Conservation (phyloP, 1,284 basidiomycete genomes). For the Puccinia novopanici region DNA sequence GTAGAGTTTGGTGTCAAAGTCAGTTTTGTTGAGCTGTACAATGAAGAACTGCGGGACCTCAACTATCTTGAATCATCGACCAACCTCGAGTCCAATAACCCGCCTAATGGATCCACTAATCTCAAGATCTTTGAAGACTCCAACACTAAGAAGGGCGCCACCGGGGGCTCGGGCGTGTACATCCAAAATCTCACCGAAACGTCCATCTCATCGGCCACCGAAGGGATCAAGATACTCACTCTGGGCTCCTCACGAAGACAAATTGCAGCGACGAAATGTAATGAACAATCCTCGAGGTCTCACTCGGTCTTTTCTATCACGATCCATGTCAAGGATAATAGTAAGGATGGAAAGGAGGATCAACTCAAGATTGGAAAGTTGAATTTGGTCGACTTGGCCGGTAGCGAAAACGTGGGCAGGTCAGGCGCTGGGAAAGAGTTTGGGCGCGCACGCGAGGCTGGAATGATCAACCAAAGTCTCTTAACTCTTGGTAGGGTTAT, state of each 20-base stretch:
- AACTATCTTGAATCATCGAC: slow-evolving; percentile 61
- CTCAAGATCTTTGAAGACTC: slow-evolving; percentile 84
- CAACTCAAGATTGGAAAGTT: slow-evolving; percentile 89
- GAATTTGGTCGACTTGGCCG: slow-evolving; percentile 94
- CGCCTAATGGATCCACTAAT: slow-evolving; percentile 62
- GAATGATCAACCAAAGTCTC: slow-evolving; percentile 98
- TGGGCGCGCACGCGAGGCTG: slow-evolving; percentile 90
- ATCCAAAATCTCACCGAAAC: slow-evolving; percentile 95
- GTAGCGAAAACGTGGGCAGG: slow-evolving; percentile 94
- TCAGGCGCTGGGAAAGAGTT: slow-evolving; percentile 81
- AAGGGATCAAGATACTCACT: slow-evolving; percentile 80
- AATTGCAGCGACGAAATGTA: slow-evolving; percentile 95
- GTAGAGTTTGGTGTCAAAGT: slow-evolving; percentile 90
- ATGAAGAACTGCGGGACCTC: slow-evolving; percentile 96
- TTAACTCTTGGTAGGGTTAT: slow-evolving; percentile 95
- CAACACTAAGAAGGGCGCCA: slow-evolving; percentile 50
- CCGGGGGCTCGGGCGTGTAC: slow-evolving; percentile 67
- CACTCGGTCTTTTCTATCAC: slow-evolving; percentile 98
- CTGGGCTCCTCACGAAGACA: slow-evolving; percentile 88
- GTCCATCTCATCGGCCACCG: slow-evolving; percentile 76
- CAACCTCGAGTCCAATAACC: slow-evolving; percentile 72
- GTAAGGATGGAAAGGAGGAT: slow-evolving; percentile 72
- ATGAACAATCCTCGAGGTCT: slow-evolving; percentile 74
- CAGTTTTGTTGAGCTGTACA: slow-evolving; percentile 96
- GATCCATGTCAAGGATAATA: slow-evolving; percentile 82